A percentile compares a stretch with the other conserved stretches of the same genome.
Conservation (phyloP, 2,329 filamentous ascomycete species). For the Colletotrichum plurivorum region DNA sequence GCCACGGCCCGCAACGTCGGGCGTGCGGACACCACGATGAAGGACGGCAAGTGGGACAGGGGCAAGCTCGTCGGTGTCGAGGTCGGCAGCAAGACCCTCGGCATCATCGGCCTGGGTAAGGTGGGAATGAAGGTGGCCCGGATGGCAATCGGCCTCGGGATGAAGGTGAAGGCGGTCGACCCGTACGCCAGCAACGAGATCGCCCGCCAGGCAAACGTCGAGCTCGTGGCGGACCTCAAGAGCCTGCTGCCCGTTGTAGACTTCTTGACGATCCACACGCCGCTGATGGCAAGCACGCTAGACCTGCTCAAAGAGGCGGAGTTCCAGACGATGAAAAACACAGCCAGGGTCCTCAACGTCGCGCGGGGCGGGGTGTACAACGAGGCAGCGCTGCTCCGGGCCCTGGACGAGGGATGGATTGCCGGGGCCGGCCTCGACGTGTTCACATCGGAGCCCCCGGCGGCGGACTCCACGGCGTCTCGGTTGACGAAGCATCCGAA, state of each 20-base stretch:
- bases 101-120: conserved; percentile 85
- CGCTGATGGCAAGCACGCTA: conserved; percentile 81
- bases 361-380: conserved; percentile 86
- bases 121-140: conserved; percentile 85
- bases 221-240: conserved; percentile 69
- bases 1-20: conserved; percentile 82
- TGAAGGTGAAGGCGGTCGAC: conserved; percentile 82
- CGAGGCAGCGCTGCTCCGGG: conserved; percentile 78
- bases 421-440: conserved; percentile 86
- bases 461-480: conserved; percentile 67
- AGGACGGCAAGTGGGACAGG: conserved; percentile 82
- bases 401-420: conserved; percentile 78
- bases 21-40: conserved; percentile 77
- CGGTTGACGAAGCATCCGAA: conserved; percentile 77
- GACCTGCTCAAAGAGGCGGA: conserved; percentile 80
- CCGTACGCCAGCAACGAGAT: conserved; percentile 84
- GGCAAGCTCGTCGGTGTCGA: conserved; percentile 82
- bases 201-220: conserved; percentile 76
- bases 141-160: conserved; percentile 83
- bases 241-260: conserved; percentile 77
- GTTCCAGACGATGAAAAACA: conserved; percentile 79
- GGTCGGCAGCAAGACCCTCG: conserved; percentile 82
- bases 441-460: conserved; percentile 81
- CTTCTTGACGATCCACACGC: conserved; percentile 87
- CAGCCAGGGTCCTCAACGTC: conserved; percentile 83